phyloP scores from a whole-genome alignment of 306 rosid species.

The Castanospermum australe region DNA sequence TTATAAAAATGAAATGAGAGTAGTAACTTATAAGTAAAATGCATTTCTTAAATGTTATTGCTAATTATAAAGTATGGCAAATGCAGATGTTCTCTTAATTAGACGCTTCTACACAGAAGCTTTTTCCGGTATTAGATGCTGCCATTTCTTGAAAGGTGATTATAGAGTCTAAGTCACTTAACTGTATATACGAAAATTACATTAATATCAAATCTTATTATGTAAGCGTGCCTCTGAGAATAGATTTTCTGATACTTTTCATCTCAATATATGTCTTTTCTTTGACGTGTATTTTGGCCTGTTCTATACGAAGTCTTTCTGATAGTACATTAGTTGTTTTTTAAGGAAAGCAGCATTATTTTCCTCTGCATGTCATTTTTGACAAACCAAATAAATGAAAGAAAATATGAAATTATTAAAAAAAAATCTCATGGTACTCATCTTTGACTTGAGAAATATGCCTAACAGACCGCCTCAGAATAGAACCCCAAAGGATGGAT shows the following conservation, averaged over 20 bases:
- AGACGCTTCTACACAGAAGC: background rate
- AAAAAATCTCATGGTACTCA: constrained; percentile 18
- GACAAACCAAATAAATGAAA: constrained; percentile 38
- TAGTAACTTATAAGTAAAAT: no score
- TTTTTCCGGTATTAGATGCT: background rate
- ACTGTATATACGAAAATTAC: background rate
- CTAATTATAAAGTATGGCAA: background rate
- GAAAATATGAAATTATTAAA: constrained; percentile 8
- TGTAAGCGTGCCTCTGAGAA: background rate
- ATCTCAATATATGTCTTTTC: background rate
- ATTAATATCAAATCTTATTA: background rate
- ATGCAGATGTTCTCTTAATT: background rate
- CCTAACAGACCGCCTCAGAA: constrained; percentile 1
- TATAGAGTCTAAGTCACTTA: background rate
- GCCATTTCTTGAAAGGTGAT: background rate
- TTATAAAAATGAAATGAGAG: no score
- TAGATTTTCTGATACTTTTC: background rate
- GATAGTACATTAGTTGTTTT: no score
- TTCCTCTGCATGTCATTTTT: constrained; percentile 44
- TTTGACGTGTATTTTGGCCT: background rate
- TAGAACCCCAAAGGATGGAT: constrained; percentile 25
- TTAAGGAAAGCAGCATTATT: background rate
- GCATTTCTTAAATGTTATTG: no score
- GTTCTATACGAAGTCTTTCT: background rate
- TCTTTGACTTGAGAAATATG: constrained; percentile 47